phyloP scores from a whole-genome alignment of 2,329 filamentous ascomycete genomes.

The Trichophyton schoenleinii region DNA sequence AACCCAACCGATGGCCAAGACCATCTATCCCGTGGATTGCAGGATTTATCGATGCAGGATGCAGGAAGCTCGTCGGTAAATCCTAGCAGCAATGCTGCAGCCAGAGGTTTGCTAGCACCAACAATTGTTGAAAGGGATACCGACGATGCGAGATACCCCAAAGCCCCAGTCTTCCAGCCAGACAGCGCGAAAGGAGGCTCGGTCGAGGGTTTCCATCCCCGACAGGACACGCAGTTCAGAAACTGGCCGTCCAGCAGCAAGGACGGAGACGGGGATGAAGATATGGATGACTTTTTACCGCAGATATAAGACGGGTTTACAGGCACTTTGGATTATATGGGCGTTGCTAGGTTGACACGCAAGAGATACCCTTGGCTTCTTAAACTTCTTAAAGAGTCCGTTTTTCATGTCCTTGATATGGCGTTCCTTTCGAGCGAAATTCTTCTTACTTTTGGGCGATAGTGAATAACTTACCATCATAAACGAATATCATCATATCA shows the following conservation, averaged over 20 bases:
- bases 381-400: neutral
- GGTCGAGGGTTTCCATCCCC: slow-evolving; percentile 32
- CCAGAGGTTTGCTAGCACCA: neutral
- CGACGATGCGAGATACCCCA: slow-evolving; percentile 11
- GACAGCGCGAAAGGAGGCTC: slow-evolving; percentile 27
- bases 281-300: slow-evolving; percentile 2
- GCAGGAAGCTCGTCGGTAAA: neutral
- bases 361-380: neutral
- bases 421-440: neutral
- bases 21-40: neutral
- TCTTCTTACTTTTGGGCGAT: neutral
- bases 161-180: slow-evolving; percentile 22
- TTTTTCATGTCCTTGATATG: neutral
- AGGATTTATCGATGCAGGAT: neutral
- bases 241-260: neutral
- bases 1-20: neutral
- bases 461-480: neutral
- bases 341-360: neutral
- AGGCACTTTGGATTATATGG: neutral
- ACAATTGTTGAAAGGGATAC: slow-evolving; percentile 5
- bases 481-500: neutral
- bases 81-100: slow-evolving; percentile 8
- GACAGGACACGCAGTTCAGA: slow-evolving; percentile 10
- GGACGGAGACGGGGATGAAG: neutral
- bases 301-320: neutral